phyloP scores from a whole-genome alignment of 164 flowering plant genomes.

The Santalum album region DNA sequence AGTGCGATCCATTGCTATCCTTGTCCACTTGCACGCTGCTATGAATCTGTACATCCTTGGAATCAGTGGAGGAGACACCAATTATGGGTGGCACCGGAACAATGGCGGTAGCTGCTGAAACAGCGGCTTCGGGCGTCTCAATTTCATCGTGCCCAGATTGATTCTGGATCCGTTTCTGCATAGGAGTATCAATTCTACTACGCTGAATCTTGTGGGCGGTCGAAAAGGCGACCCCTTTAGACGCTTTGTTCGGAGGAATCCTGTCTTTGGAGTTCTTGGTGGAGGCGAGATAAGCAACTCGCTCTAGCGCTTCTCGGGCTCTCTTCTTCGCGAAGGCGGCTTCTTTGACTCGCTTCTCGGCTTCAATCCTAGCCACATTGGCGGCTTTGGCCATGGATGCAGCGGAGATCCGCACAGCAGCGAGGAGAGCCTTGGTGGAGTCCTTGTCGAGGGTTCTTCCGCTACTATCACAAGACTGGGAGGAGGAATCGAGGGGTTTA shows the following conservation, averaged over 20 bases:
- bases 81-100: too few relatives aligned
- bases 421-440: constrained; percentile 30
- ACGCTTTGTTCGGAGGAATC: neutral
- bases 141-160: neutral
- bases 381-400: constrained; percentile 44
- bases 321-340: constrained; percentile 48
- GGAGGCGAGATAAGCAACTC: constrained; percentile 12
- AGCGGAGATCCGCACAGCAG: constrained; percentile 52
- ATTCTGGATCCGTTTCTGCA: neutral
- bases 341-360: constrained; percentile 52
- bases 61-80: neutral
- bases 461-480: neutral
- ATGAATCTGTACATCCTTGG: neutral
- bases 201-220: neutral
- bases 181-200: neutral
- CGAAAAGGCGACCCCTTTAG: neutral
- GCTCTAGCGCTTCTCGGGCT: constrained; percentile 54
- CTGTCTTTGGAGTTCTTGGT: constrained; percentile 9
- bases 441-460: constrained; percentile 24
- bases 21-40: neutral
- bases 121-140: neutral
- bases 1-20: neutral
- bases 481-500: neutral
- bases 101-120: neutral
- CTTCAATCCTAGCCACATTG: constrained; percentile 28